Evolutionary conservation across 2,329 filamentous ascomycete genomes (phyloP).

Genomic region (Tolypocladium amazonense): DNA sequence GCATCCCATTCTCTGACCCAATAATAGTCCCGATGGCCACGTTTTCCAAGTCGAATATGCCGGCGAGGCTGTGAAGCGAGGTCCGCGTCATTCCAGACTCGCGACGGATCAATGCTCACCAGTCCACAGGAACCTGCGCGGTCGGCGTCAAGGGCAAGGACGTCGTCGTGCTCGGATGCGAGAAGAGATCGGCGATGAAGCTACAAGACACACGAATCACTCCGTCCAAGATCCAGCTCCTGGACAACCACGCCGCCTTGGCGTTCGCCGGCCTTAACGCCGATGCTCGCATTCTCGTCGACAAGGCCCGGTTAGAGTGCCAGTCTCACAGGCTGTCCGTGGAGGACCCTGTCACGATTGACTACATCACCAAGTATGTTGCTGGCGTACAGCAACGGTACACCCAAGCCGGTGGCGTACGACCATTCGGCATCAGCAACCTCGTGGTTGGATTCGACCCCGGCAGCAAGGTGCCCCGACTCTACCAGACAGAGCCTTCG

Average conservation of each 20-base stretch:
- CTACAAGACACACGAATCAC: slow-evolving; percentile 98
- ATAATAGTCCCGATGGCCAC: slow-evolving; percentile 84
- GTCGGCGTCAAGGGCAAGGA: slow-evolving; percentile 93
- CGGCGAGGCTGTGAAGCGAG: slow-evolving; percentile 96
- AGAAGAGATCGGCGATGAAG: slow-evolving; percentile 99
- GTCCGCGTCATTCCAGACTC: slow-evolving; percentile 32
- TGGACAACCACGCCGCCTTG: slow-evolving; percentile 93
- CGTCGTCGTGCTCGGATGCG: slow-evolving; percentile 92
- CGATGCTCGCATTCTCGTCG: slow-evolving; percentile 93
- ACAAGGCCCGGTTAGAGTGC: slow-evolving; percentile 94
- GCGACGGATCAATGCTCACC: slow-evolving; percentile 7
- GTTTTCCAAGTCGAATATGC: slow-evolving; percentile 99
- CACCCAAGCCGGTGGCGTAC: slow-evolving; percentile 95
- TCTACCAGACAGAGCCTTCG: slow-evolving; percentile 98
- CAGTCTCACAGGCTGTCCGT: slow-evolving; percentile 96
- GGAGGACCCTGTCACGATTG: slow-evolving; percentile 93
- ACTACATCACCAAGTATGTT: slow-evolving; percentile 99
- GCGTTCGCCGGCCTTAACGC: slow-evolving; percentile 96
- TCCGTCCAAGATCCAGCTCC: slow-evolving; percentile 92
- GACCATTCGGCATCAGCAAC: slow-evolving; percentile 98
- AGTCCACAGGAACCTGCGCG: slow-evolving; percentile 72
- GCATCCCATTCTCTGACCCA: slow-evolving; percentile 28
- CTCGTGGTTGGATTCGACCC: slow-evolving; percentile 98
- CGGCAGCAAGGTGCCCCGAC: slow-evolving; percentile 73
- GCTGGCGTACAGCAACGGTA: slow-evolving; percentile 97